These are phyloP conservation scores for Lasiosphaeriaceae sp. DNA, from an alignment of 495 filamentous ascomycete species.

Conservation along the genomic window DNA sequence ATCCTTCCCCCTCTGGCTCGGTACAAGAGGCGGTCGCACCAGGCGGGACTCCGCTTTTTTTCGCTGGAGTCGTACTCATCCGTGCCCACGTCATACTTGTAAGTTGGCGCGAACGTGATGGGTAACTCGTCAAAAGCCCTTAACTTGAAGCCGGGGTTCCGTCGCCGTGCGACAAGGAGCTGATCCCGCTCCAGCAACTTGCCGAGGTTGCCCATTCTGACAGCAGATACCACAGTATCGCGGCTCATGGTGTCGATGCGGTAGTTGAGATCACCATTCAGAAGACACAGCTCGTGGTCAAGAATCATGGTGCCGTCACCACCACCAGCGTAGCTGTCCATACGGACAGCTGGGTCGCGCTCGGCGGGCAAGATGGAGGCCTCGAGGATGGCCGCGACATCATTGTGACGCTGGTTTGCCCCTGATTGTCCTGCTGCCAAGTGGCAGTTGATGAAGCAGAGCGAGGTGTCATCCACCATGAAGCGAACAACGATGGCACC, in stretches of 20 bases:
- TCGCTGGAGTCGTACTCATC: constrained; percentile 92
- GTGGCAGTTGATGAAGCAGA: constrained; percentile 98
- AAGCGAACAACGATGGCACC: constrained; percentile 91
- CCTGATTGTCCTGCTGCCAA: constrained; percentile 89
- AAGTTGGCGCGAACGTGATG: constrained; percentile 91
- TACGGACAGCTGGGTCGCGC: constrained; percentile 51
- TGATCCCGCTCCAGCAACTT: constrained; percentile 96
- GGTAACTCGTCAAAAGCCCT: constrained; percentile 80
- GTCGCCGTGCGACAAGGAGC: constrained; percentile 75
- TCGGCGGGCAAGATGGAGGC: constrained; percentile 66
- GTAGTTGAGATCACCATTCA: constrained; percentile 97
- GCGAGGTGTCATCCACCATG: constrained; percentile 81
- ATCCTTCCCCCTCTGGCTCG: constrained; percentile 71
- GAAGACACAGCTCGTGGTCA: constrained; percentile 92
- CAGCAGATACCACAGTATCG: constrained; percentile 79
- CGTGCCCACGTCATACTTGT: constrained; percentile 96
- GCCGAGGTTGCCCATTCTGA: constrained; percentile 72
- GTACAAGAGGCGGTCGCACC: constrained; percentile 92
- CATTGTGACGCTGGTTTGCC: constrained; percentile 86
- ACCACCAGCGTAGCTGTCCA: constrained; percentile 79
- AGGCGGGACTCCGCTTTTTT: constrained; percentile 92
- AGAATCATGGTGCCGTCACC: constrained; percentile 95
- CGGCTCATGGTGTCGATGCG: constrained; percentile 96
- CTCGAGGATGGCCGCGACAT: constrained; percentile 87
- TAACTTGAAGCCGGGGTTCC: constrained; percentile 84